A percentile compares a stretch with the other conserved stretches of the same genome.
Conservation (phyloP, 2,329 filamentous ascomycete species). For the Sporothrix curviconia region DNA sequence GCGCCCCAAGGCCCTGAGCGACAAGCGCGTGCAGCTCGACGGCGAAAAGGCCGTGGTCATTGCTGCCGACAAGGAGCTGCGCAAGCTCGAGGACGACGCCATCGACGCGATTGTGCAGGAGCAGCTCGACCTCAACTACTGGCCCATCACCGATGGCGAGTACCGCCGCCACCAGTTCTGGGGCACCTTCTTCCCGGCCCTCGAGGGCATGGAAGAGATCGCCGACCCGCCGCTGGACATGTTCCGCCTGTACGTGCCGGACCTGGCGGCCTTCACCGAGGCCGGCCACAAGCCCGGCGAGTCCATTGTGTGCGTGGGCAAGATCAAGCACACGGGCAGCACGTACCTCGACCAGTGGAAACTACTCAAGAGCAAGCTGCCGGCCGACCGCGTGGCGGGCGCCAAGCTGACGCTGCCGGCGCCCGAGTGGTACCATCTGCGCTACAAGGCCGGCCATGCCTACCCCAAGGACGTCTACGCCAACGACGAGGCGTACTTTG, state of each 20-base stretch:
- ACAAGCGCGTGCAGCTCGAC: conserved; percentile 47
- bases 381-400: conserved; percentile 41
- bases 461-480: conserved; percentile 42
- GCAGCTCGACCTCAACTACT: conserved; percentile 52
- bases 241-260: conserved; percentile 50
- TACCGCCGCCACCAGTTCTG: conserved; percentile 37
- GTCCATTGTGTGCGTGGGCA: conserved; percentile 45
- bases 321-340: conserved; percentile 42
- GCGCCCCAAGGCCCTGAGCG: conserved; percentile 53
- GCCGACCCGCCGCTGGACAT: conserved; percentile 42
- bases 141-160: conserved; percentile 55
- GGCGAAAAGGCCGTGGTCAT: too few species aligned
- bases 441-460: conserved; percentile 44
- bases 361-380: too few species aligned
- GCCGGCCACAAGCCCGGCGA: conserved; percentile 46
- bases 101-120: conserved; percentile 53
- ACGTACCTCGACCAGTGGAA: too few species aligned
- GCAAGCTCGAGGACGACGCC: conserved; percentile 53
- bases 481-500: conserved; percentile 44
- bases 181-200: conserved; percentile 31
- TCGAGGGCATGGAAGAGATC: conserved; percentile 35
- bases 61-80: conserved; percentile 43
- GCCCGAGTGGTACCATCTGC: conserved; percentile 56
- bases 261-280: conserved; percentile 49
- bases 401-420: conserved; percentile 58